These are phyloP conservation scores for Phytopythium vexans DNA, from an alignment of 352 stramenopile genomes.

Conservation along the genomic window DNA sequence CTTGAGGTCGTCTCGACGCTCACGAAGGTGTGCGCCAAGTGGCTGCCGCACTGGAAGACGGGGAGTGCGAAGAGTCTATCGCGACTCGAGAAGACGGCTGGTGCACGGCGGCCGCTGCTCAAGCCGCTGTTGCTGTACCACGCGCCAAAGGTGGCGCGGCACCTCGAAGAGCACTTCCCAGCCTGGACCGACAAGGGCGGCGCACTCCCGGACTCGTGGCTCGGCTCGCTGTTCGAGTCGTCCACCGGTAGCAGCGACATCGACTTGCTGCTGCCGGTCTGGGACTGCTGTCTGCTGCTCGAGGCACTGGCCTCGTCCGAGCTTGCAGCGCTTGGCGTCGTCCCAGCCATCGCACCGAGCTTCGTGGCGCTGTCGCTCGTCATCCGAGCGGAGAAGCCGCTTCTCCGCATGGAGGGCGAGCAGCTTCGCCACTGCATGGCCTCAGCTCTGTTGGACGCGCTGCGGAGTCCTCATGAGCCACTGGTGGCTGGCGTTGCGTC, in stretches of 20 bases:
- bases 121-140: slow-evolving; percentile 82
- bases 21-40: slow-evolving; percentile 33
- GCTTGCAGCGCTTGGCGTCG: not conserved
- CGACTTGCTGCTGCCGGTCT: slow-evolving; percentile 59
- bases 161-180: slow-evolving; percentile 74
- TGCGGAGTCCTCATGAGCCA: slow-evolving; percentile 22
- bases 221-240: slow-evolving; percentile 75
- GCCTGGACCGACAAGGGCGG: slow-evolving; percentile 45
- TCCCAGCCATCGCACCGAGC: slow-evolving; percentile 1
- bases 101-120: slow-evolving; percentile 38
- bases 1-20: slow-evolving; percentile 57
- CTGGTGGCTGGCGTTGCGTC: slow-evolving; percentile 40
- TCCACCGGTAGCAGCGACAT: slow-evolving; percentile 38
- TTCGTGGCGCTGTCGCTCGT: slow-evolving; percentile 53
- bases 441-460: slow-evolving; percentile 45
- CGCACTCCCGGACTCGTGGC: slow-evolving; percentile 61
- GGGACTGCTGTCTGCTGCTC: slow-evolving; percentile 66
- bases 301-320: slow-evolving; percentile 19
- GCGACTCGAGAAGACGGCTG: slow-evolving; percentile 19
- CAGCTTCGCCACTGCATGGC: slow-evolving; percentile 71
- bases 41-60: slow-evolving; percentile 49
- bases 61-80: no score
- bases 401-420: slow-evolving; percentile 70
- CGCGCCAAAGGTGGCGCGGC: slow-evolving; percentile 53
- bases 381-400: slow-evolving; percentile 49